phyloP scores from a whole-genome alignment of 208 protist species.

The Crithidia sp. region DNA sequence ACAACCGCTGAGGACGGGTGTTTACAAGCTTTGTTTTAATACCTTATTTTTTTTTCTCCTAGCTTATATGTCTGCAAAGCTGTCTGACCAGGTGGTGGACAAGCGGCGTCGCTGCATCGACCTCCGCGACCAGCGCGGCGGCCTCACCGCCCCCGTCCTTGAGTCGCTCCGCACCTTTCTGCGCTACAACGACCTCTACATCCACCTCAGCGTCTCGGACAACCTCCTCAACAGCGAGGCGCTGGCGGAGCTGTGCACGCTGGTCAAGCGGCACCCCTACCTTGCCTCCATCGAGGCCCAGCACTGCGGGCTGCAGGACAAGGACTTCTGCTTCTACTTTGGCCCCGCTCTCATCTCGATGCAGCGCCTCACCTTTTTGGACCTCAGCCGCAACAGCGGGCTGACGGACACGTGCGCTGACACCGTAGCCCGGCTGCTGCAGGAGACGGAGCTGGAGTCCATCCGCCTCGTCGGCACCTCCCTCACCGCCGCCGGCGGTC shows the following conservation, averaged over 20 bases:
- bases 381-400: constrained; percentile 70
- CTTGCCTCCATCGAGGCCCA: constrained; percentile 56
- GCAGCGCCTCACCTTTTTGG: constrained; percentile 35
- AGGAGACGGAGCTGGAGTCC: constrained; percentile 39
- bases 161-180: constrained; percentile 53
- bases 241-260: constrained; percentile 57
- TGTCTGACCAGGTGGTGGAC: constrained; percentile 17
- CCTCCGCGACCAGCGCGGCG: constrained; percentile 64
- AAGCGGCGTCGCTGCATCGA: constrained; percentile 43
- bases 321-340: constrained; percentile 64
- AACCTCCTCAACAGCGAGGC: constrained; percentile 65
- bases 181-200: constrained; percentile 58
- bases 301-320: constrained; percentile 67
- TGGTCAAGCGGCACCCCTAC: constrained; percentile 58
- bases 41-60: no score
- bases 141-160: constrained; percentile 55
- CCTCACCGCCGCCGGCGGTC: constrained; percentile 41
- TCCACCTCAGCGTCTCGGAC: constrained; percentile 59
- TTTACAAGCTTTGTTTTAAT: no score
- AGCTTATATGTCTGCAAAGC: background rate
- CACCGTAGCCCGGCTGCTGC: constrained; percentile 49
- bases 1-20: no score
- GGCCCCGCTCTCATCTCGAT: constrained; percentile 46
- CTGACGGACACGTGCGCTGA: constrained; percentile 57
- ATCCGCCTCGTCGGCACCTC: constrained; percentile 55